Evolutionary conservation across 2,329 filamentous ascomycete genomes (phyloP).

Genomic region (Colletotrichum tanaceti): DNA sequence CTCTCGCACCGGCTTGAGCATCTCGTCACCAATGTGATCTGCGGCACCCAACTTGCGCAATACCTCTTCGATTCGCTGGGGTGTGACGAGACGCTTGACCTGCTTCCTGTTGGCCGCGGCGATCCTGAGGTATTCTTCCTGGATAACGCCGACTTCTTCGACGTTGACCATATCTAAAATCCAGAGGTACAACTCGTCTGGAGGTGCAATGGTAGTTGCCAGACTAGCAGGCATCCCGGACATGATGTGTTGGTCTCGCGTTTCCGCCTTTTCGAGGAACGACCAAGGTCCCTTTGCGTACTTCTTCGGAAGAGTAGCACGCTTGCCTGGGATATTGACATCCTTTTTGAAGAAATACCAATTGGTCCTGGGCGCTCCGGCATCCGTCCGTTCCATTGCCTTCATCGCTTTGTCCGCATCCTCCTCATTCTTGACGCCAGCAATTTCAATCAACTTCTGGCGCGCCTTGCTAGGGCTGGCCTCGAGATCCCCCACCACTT

Average conservation of each 20-base stretch:
- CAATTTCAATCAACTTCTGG: slow-evolving; percentile 40
- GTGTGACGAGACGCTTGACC: slow-evolving; percentile 57
- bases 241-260: slow-evolving; percentile 69
- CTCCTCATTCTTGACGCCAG: slow-evolving; percentile 51
- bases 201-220: slow-evolving; percentile 54
- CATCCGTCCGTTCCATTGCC: slow-evolving; percentile 63
- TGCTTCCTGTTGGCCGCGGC: slow-evolving; percentile 59
- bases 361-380: slow-evolving; percentile 49
- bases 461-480: slow-evolving; percentile 35
- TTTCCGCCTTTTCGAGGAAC: slow-evolving; percentile 60
- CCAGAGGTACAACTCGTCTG: slow-evolving; percentile 76
- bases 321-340: slow-evolving; percentile 43
- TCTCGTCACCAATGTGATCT: slow-evolving; percentile 54
- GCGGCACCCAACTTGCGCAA: slow-evolving; percentile 70
- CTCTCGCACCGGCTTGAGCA: slow-evolving; percentile 45
- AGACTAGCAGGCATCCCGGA: slow-evolving; percentile 71
- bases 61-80: slow-evolving; percentile 60
- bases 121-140: slow-evolving; percentile 70
- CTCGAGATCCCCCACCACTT: slow-evolving; percentile 43
- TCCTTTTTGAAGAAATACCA: slow-evolving; percentile 64
- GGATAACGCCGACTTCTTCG: slow-evolving; percentile 66
- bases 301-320: slow-evolving; percentile 53
- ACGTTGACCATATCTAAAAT: slow-evolving; percentile 68
- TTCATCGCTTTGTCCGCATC: slow-evolving; percentile 58
- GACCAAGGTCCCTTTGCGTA: slow-evolving; percentile 57